Base-by-base conservation (phyloP, 2,329 filamentous ascomycete species). In the Ophiostoma ulmi region DNA sequence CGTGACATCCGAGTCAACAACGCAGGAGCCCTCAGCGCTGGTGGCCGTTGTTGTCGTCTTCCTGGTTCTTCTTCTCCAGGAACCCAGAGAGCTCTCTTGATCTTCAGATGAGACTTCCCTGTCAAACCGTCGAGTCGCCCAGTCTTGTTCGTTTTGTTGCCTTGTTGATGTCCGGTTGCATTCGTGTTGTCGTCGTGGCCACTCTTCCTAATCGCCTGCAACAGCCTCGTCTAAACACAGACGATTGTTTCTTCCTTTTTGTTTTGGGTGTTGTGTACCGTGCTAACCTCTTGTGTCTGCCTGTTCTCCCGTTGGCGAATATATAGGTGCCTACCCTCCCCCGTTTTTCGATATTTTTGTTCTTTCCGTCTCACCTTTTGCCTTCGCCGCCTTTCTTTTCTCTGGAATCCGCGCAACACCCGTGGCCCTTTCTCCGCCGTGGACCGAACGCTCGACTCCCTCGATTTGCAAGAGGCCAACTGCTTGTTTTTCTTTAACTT, bases 361-460 rank as follows among this genome's bases (percentile, higher is more conserved):
- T 11, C 58, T 63, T 26, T 63, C 14, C 13, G 58, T 35, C 58
- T 22, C 13, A 22, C 17, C 8, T 8, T 26, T 63, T 22, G 26
- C 35, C 8, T 63, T 6, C 36, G 35, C 20, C 35, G n/a, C 38
- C 38, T 39, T 48, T 36, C 31, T 55, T 69, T 67, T 67, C 31
- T 65, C 20, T 55, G 67, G 68, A 26, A 63, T 69, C 39, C 41
- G 64, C 64, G 69, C 36, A 35, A 69, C 52, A 17, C 38, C 48
- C 68, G 36, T 44, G 66, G 63, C 48, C 69, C 67, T 44, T 63
- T 70, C 67, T 67, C 68, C 41, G 69, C 64, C 44, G 41, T 71
- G 63, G 36, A 44, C 66, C 58, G 52, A 31, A 44, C 35, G 5
- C 31, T 41, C 70, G 41, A 20, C 11, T 35, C 39, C 55, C 22